A percentile compares a stretch with the other conserved stretches of the same genome.
These are phyloP conservation scores for Citrus australasica DNA, from an alignment of 345 rosid genomes.

Conservation along the genomic window DNA sequence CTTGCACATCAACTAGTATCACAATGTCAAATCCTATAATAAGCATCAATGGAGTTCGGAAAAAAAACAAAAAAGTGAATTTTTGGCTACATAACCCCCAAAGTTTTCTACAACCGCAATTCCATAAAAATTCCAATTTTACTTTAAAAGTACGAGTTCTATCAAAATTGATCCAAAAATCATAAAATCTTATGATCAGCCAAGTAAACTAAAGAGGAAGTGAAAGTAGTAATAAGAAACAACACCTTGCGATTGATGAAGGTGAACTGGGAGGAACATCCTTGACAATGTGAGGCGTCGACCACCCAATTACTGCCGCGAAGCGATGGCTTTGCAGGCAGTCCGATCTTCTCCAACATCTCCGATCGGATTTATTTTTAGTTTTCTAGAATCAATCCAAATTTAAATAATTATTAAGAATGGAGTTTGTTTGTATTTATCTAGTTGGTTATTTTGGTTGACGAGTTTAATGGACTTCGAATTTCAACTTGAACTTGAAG, in stretches of 20 bases:
- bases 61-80: neutral
- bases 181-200: neutral
- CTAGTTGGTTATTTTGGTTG: no score
- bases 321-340: conserved; percentile 81
- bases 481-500: no score
- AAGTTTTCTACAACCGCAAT: neutral
- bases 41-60: neutral
- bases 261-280: conserved; percentile 87
- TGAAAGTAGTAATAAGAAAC: neutral
- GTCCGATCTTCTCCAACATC: conserved; percentile 93
- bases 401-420: neutral
- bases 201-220: neutral
- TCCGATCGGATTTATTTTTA: neutral
- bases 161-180: neutral
- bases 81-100: no score
- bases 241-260: conserved; percentile 97
- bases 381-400: neutral
- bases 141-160: neutral
- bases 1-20: neutral
- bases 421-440: no score
- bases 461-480: no score
- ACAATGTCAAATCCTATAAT: no score
- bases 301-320: conserved; percentile 83
- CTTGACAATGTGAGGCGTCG: conserved; percentile 93
- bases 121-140: neutral